Base-by-base conservation (phyloP, 2,329 filamentous ascomycete genomes). In the Lizonia empirigonia region DNA sequence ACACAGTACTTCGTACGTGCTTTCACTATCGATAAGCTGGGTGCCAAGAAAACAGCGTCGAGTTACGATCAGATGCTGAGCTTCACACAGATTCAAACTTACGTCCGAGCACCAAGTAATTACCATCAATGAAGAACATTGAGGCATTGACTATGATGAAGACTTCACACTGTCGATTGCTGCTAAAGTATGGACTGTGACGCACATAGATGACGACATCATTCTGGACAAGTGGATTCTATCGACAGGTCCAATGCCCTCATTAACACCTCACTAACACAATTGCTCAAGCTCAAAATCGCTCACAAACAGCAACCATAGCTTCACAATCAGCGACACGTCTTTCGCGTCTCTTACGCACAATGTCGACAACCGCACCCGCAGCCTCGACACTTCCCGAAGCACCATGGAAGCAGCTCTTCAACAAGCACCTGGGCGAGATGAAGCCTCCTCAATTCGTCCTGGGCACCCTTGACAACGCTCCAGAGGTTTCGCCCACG, bases 331-430 rank as follows among this genome's bases (percentile, higher is more conserved):
- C 53, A 42, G 55, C 62, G 53, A 50, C 63, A 44, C 62, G 68
- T 49, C 71, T 79, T 37, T 66, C 70, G 58, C 69, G 70, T 53
- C 60, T 79, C 46, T 62, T 74, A 44, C 70, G 60, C 69, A 76
- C 70, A 50, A 79, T 80, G 77, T 74, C 78, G 35, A 71, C 76
- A 23, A 79, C 77, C 35, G 71, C 77, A 27, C 67, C 64, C 7
- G 61, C 68, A 22, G 68, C 67, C 15, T 63, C 64, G 37, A 65
- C 52, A 48, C 72, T 73, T 18, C 70, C 70, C 7, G 68, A 73
- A 19, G 80, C 81, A 22, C 81, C 81, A 57, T 84, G 81, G 81
- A 79, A 77, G 55, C 59, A 72, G 18, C 58, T 74, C 37, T 83
- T 84, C 69, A 71, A 76, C 50, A 65, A 75, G 39, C 79, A 83